These are phyloP conservation scores for Chenopodium suecicum DNA, from an alignment of 148 eudicot species.

Conservation along the genomic window DNA sequence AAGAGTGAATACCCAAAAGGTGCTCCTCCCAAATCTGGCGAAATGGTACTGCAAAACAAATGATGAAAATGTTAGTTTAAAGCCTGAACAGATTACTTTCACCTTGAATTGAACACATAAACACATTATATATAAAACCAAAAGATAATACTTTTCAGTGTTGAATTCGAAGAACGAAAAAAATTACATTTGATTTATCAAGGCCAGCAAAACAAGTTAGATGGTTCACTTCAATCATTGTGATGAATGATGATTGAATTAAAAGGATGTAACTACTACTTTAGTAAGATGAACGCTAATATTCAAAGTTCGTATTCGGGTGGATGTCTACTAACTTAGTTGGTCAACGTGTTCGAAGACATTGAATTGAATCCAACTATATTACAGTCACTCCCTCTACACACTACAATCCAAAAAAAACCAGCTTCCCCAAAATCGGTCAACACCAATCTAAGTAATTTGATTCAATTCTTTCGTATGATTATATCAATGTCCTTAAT, in stretches of 20 bases:
- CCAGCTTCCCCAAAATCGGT: not conserved
- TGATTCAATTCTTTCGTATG: not conserved
- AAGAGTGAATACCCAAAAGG: slow-evolving; percentile 75
- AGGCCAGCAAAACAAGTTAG: too few relatives aligned
- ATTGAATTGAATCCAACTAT: too few relatives aligned
- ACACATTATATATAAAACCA: not conserved
- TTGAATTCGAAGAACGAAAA: too few relatives aligned
- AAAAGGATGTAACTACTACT: too few relatives aligned
- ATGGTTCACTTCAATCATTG: not conserved
- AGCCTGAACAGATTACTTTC: not conserved
- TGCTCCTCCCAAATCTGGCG: slow-evolving; percentile 74
- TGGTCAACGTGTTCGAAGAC: too few relatives aligned
- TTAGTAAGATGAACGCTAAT: too few relatives aligned
- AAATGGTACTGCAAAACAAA: slow-evolving; percentile 62
- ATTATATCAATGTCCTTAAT: not conserved
- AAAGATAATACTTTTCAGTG: too few relatives aligned
- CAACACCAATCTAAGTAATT: not conserved
- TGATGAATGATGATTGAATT: not conserved
- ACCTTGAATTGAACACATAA: not conserved
- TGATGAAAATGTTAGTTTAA: slow-evolving; percentile 1
- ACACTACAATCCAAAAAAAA: too few relatives aligned
- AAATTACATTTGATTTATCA: too few relatives aligned
- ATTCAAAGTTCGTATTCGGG: too few relatives aligned
- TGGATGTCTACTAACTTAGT: too few relatives aligned
- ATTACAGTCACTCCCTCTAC: too few relatives aligned